These are phyloP conservation scores for Fraxinus ornus DNA, from an alignment of 305 asterid species.

Conservation along the genomic window DNA sequence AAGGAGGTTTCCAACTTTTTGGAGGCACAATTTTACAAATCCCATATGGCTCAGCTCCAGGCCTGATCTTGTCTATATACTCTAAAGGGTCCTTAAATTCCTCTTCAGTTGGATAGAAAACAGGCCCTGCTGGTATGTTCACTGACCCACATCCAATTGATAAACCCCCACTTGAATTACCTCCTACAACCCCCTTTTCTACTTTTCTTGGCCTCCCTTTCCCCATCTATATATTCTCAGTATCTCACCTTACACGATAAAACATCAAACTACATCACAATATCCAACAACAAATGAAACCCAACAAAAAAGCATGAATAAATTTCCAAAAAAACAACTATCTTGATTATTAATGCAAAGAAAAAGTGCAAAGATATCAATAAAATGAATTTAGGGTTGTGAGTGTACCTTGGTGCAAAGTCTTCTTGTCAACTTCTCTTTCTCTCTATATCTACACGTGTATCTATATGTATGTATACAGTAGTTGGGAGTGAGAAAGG, in stretches of 20 bases:
- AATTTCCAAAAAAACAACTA: constrained; percentile 3
- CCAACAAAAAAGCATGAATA: neutral
- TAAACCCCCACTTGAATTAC: constrained; percentile 38
- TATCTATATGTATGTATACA: constrained; percentile 9
- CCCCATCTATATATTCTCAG: constrained; percentile 56
- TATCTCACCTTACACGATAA: constrained; percentile 29
- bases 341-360: neutral
- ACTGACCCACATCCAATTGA: constrained; percentile 42
- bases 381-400: constrained; percentile 20
- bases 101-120: constrained; percentile 77
- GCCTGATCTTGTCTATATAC: constrained; percentile 85
- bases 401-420: constrained; percentile 26
- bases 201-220: constrained; percentile 77
- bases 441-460: constrained; percentile 10
- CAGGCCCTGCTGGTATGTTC: constrained; percentile 83
- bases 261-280: constrained; percentile 18
- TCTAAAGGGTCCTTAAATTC: constrained; percentile 90
- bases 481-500: constrained; percentile 26
- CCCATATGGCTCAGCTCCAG: constrained; percentile 94
- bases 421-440: constrained; percentile 10
- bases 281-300: constrained; percentile 26
- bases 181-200: constrained; percentile 68
- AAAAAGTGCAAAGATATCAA: neutral
- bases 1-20: constrained; percentile 78
- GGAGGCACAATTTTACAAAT: constrained; percentile 95